Conservation (phyloP, 2,329 filamentous ascomycete species). For the Ophiosphaerella narmari region DNA sequence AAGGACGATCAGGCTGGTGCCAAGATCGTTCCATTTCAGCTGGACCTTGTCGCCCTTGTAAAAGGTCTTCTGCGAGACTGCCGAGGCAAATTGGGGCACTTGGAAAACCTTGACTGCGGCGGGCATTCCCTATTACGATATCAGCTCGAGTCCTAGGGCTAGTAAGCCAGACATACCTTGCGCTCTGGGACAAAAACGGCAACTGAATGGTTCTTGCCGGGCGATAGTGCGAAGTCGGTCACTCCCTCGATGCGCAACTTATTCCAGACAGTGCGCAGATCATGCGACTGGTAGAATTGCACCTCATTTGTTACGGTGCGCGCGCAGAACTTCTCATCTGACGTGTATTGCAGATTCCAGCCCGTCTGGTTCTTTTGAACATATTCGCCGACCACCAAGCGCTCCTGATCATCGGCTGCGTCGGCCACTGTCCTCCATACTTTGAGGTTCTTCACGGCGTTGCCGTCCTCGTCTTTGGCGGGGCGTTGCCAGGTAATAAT, state of each 20-base stretch:
- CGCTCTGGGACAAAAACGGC: slow-evolving; percentile 95
- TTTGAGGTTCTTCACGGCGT: slow-evolving; percentile 95
- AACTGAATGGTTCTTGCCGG: slow-evolving; percentile 86
- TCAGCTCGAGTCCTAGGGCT: slow-evolving; percentile 10
- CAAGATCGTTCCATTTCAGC: slow-evolving; percentile 94
- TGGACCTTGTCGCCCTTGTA: slow-evolving; percentile 99
- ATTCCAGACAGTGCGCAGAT: slow-evolving; percentile 89
- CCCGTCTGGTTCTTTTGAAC: slow-evolving; percentile 95
- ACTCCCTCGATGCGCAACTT: slow-evolving; percentile 93
- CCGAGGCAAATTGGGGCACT: slow-evolving; percentile 79
- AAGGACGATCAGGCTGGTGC: slow-evolving; percentile 89
- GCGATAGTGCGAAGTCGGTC: slow-evolving; percentile 84
- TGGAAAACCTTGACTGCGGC: slow-evolving; percentile 93
- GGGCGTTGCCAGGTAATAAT: slow-evolving; percentile 97
- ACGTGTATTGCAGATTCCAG: slow-evolving; percentile 97
- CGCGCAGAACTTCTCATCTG: slow-evolving; percentile 91
- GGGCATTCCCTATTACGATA: slow-evolving; percentile 73
- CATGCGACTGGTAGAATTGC: slow-evolving; percentile 90
- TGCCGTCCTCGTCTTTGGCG: slow-evolving; percentile 88
- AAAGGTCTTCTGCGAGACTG: slow-evolving; percentile 96
- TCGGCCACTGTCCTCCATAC: slow-evolving; percentile 87
- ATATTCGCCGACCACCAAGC: slow-evolving; percentile 78
- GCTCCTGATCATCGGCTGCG: slow-evolving; percentile 63
- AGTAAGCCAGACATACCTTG: slow-evolving; percentile 66
- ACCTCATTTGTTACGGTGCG: slow-evolving; percentile 96